Evolutionary conservation across 495 filamentous ascomycete genomes (phyloP).

Genomic region (Aspergillus sclerotiicarbonarius): DNA sequence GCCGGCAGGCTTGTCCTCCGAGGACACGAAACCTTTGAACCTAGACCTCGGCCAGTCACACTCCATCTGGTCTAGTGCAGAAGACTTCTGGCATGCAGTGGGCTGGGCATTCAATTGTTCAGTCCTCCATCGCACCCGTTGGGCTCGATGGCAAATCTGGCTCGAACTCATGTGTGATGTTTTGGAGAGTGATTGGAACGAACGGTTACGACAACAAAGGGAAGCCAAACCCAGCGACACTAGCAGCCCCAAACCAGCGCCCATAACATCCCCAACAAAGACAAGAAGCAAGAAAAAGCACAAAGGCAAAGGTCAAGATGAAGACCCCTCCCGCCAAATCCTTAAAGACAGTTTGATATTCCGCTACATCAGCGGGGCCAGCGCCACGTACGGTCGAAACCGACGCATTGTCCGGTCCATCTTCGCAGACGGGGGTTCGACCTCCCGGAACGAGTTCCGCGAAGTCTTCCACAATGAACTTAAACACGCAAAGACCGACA

Average conservation of each 20-base stretch:
- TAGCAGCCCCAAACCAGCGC: neutral
- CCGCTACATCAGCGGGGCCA: conserved; percentile 46
- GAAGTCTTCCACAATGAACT: conserved; percentile 63
- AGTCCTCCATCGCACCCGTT: conserved; percentile 62
- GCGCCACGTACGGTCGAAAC: conserved; percentile 36
- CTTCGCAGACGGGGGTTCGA: conserved; percentile 57
- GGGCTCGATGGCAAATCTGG: conserved; percentile 83
- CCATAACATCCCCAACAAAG: conserved; percentile 9
- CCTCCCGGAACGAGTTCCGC: conserved; percentile 51
- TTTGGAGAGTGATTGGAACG: conserved; percentile 71
- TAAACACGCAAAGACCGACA: conserved; percentile 31
- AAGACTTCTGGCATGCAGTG: conserved; percentile 85
- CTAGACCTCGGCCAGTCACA: conserved; percentile 59
- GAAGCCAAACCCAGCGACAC: conserved; percentile 10
- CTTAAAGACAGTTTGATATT: conserved; percentile 54
- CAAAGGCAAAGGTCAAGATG: conserved; percentile 11
- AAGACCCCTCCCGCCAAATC: conserved; percentile 26
- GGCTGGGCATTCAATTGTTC: conserved; percentile 97
- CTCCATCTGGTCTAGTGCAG: conserved; percentile 67
- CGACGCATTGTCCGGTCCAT: conserved; percentile 61
- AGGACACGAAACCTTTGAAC: conserved; percentile 43
- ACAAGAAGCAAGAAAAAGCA: conserved; percentile 14
- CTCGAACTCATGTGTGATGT: conserved; percentile 76
- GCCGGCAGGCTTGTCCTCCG: conserved; percentile 12
- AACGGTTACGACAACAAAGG: conserved; percentile 37